These are phyloP conservation scores for Acorus calamus DNA, from an alignment of 106 monocot genomes.

Conservation along the genomic window DNA sequence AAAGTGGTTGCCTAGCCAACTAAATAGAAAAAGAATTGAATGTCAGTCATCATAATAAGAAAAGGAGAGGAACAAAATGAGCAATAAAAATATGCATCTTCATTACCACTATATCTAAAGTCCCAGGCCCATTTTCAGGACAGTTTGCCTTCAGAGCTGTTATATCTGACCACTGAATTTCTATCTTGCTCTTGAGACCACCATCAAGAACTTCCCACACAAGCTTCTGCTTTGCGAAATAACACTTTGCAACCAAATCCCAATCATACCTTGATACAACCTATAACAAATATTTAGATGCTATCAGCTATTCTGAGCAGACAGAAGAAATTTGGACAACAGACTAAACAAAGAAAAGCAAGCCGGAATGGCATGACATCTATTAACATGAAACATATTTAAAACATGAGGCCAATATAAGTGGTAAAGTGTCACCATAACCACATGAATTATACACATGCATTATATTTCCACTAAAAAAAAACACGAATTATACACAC, in stretches of 20 bases:
- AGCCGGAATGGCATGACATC: neutral
- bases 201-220: slow-evolving; percentile 23
- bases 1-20: slow-evolving; percentile 11
- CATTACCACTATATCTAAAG: slow-evolving; percentile 19
- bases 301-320: neutral
- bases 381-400: too few relatives aligned
- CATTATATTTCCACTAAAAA: too few relatives aligned
- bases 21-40: neutral
- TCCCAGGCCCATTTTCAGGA: slow-evolving; percentile 5
- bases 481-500: too few relatives aligned
- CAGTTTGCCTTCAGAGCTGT: slow-evolving; percentile 7
- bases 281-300: slow-evolving; percentile 9
- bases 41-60: neutral
- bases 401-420: too few relatives aligned
- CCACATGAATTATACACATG: too few relatives aligned
- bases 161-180: slow-evolving; percentile 21
- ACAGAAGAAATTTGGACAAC: too few relatives aligned
- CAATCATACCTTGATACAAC: slow-evolving; percentile 18
- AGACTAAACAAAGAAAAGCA: neutral
- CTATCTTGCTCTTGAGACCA: slow-evolving; percentile 17
- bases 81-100: neutral
- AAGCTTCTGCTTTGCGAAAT: slow-evolving; percentile 14
- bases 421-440: too few relatives aligned
- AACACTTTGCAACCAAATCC: slow-evolving; percentile 18
- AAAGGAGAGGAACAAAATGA: too few relatives aligned